Evolutionary conservation across 208 protist species (phyloP).

Genomic region (Tritrichomonas musculus): DNA sequence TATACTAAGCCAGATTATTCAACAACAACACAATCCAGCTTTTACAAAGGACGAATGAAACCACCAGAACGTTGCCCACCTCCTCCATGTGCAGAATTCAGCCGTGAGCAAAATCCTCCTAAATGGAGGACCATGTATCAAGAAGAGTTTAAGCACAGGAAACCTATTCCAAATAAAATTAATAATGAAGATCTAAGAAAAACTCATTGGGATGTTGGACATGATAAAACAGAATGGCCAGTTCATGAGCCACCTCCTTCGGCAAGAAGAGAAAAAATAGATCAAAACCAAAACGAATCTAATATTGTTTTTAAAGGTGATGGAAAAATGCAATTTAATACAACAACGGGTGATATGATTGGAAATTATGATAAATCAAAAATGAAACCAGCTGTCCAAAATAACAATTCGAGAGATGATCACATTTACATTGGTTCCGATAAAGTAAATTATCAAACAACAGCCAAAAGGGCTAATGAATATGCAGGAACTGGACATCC

Average conservation of each 20-base stretch:
- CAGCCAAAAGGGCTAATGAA: background rate
- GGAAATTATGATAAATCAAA: background rate
- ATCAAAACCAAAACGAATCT: background rate
- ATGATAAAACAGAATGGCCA: background rate
- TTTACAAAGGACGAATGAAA: background rate
- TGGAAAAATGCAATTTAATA: background rate
- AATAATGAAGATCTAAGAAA: background rate
- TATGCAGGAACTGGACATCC: background rate
- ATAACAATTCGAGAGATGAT: background rate
- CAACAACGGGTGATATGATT: background rate
- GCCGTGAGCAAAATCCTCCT: background rate
- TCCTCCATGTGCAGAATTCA: background rate
- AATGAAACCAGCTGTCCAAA: background rate
- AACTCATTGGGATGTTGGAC: background rate
- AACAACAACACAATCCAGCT: background rate
- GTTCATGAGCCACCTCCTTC: background rate
- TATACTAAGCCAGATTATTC: background rate
- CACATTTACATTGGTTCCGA: background rate
- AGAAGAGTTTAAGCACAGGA: background rate
- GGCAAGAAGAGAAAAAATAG: background rate
- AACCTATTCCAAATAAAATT: background rate
- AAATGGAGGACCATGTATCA: background rate
- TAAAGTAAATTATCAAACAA: background rate
- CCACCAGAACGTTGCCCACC: background rate
- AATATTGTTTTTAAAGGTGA: slow-evolving; percentile 14